Evolutionary conservation across 805 yeast genomes (phyloP).

Genomic region (Kazachstania taianensis): DNA sequence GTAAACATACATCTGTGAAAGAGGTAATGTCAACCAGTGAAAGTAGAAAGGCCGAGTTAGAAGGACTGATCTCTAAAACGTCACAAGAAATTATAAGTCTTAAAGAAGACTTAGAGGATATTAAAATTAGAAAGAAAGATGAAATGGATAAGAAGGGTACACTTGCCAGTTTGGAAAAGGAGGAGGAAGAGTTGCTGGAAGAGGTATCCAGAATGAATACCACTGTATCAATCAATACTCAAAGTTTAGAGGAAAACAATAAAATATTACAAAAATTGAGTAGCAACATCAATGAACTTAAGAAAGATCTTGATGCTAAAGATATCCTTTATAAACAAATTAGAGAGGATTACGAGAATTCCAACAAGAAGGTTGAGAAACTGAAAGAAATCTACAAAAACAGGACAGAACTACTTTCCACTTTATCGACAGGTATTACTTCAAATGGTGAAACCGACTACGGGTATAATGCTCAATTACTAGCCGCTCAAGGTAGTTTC

Average conservation of each 20-base stretch:
- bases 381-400: slow-evolving; percentile 40
- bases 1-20: slow-evolving; percentile 35
- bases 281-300: slow-evolving; percentile 28
- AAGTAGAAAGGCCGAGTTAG: slow-evolving; percentile 32
- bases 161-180: slow-evolving; percentile 47
- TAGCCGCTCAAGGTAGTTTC: slow-evolving; percentile 46
- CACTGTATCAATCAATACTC: slow-evolving; percentile 44
- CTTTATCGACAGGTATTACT: slow-evolving; percentile 83
- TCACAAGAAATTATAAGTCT: slow-evolving; percentile 47
- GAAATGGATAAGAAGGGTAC: slow-evolving; percentile 53
- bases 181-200: slow-evolving; percentile 49
- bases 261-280: slow-evolving; percentile 29
- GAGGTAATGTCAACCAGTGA: slow-evolving; percentile 35
- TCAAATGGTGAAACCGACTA: slow-evolving; percentile 64
- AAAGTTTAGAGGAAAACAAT: slow-evolving; percentile 48
- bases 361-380: slow-evolving; percentile 35
- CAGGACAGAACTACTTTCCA: slow-evolving; percentile 72
- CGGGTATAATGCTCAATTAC: slow-evolving; percentile 68
- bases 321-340: slow-evolving; percentile 30
- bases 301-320: slow-evolving; percentile 29
- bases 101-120: slow-evolving; percentile 48
- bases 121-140: slow-evolving; percentile 42
- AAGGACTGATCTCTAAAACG: slow-evolving; percentile 36
- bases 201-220: slow-evolving; percentile 62
- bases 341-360: slow-evolving; percentile 36